Evolutionary conservation across 2,329 filamentous ascomycete species (phyloP), one percentile per base, ranked within the genome.

Genomic region (Annulohypoxylon truncatum): DNA sequence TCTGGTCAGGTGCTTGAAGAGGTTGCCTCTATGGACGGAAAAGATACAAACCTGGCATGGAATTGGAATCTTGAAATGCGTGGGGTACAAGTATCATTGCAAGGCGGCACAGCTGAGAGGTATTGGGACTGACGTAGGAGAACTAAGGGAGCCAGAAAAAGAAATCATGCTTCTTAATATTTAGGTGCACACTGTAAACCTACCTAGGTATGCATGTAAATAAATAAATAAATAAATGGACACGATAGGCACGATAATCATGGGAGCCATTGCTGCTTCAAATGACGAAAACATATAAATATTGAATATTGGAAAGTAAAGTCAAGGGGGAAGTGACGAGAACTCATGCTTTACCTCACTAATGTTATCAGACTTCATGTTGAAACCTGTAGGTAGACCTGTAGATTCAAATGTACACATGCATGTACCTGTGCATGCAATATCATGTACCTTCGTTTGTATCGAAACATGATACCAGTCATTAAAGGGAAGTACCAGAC

Each of bases 71-170:
- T 53, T 53, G 26, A 63, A 55, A 31, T 63, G 31, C 53, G 59
- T 61, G 57, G 65, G 53, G 56, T 68, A 53, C 52, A 44, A 54
- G 33, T 56, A 44, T 26, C 20, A 31, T 28, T 26, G 44, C 20
- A 12, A 15, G 38, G 46, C 52, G 18, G n/a, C 26, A 58, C 46
- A 51, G 44, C n/a, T 40, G 42, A 44, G 60, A 59, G 38, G 47
- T 56, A 61, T 61, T 61, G 28, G 53, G 46, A 67, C 67, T 66
- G 67, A 67, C 64, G 67, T 69, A 69, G 59, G 54, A 55, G 51
- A 57, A 38, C 29, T 58, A 47, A 56, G 48, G 63, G 62, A 61
- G 55, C 38, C 20, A 15, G 57, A 58, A 33, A 28, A 52, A 28
- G 5, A 13, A 58, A 57, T n/a, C 33, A 38, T 40, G 44, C 33